These are phyloP conservation scores for Neonectria neomacrospora DNA, from an alignment of 2,329 filamentous ascomycete genomes.

Conservation along the genomic window DNA sequence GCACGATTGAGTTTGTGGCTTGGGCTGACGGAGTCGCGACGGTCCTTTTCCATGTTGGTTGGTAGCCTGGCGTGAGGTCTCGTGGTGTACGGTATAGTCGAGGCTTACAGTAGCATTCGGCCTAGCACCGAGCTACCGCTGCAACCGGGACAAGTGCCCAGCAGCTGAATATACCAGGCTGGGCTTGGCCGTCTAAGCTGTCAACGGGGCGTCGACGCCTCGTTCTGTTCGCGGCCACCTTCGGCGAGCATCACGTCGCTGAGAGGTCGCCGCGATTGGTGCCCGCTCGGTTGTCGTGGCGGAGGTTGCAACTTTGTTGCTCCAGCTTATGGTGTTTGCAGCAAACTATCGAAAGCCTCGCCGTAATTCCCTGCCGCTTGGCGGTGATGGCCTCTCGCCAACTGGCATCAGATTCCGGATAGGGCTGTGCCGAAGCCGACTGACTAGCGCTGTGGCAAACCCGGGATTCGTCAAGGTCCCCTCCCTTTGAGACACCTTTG, in stretches of 20 bases:
- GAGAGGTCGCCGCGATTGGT: constrained; percentile 33
- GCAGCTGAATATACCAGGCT: background rate
- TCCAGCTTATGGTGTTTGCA: constrained; percentile 16
- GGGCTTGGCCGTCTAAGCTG: background rate
- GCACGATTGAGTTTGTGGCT: background rate
- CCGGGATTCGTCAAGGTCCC: constrained; percentile 24
- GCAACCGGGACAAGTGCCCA: background rate
- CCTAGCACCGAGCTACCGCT: background rate
- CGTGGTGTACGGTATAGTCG: background rate
- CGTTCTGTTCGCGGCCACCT: constrained; percentile 19
- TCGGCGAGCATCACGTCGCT: constrained; percentile 21
- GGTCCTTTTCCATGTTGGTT: background rate
- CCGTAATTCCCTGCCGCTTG: background rate
- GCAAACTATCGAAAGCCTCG: constrained; percentile 32
- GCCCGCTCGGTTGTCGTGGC: constrained; percentile 32
- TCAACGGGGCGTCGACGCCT: background rate
- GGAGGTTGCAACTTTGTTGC: constrained; percentile 2
- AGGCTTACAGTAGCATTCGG: background rate
- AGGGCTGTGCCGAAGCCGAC: constrained; percentile 26
- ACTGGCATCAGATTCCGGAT: constrained; percentile 24
- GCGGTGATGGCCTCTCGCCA: constrained; percentile 13
- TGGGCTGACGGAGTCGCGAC: background rate
- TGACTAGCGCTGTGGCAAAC: constrained; percentile 11
- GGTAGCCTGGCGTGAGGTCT: background rate
- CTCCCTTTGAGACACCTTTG: too few species aligned